Conservation (phyloP, 441 rosid genomes). For the Metrosideros polymorpha region DNA sequence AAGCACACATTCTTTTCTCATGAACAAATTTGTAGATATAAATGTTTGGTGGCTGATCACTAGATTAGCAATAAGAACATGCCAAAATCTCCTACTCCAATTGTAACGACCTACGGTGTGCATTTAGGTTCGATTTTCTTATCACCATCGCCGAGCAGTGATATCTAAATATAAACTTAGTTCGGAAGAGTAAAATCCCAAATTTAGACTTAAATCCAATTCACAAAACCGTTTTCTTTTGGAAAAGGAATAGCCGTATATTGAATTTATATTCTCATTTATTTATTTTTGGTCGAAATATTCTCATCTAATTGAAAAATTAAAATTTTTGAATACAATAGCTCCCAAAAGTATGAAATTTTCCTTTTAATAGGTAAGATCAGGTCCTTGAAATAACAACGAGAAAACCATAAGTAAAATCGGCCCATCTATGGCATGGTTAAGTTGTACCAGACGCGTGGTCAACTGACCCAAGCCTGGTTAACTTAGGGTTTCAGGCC, state of each 20-base stretch:
- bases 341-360: not conserved
- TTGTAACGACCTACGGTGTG: too few species aligned
- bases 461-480: not conserved
- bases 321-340: not conserved
- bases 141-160: too few species aligned
- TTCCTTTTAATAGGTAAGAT: not conserved
- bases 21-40: too few species aligned
- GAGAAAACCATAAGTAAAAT: not conserved
- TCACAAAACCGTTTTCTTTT: not conserved
- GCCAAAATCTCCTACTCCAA: too few species aligned
- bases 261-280: not conserved
- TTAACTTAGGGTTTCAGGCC: not conserved
- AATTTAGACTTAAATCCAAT: too few species aligned
- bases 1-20: too few species aligned
- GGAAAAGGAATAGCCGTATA: not conserved
- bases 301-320: not conserved
- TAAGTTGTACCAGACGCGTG: not conserved
- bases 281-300: too few species aligned
- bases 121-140: too few species aligned
- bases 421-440: not conserved
- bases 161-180: too few species aligned
- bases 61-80: too few species aligned
- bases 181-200: too few species aligned
- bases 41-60: too few species aligned
- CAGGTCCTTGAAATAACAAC: not conserved